Conservation (phyloP, 164 flowering plant species). For the Annona squamosa region DNA sequence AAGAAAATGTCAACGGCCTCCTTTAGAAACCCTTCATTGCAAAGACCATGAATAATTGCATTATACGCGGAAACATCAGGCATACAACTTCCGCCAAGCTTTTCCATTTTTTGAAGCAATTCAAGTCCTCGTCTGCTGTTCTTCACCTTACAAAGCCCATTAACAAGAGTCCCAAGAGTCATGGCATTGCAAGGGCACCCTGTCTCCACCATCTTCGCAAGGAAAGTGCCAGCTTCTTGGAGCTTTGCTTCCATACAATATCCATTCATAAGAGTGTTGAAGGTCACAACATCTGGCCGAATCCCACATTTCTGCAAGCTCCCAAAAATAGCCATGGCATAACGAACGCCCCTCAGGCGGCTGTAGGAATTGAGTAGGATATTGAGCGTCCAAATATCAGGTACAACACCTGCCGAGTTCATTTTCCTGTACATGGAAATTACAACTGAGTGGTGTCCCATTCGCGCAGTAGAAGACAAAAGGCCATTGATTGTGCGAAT, state of each 20-base stretch:
- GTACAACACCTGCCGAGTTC: slow-evolving; percentile 3
- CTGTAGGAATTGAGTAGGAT: slow-evolving; percentile 20
- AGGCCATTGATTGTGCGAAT: slow-evolving; percentile 8
- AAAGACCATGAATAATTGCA: too few species aligned
- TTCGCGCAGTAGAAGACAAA: slow-evolving; percentile 3
- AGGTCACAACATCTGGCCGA: background rate
- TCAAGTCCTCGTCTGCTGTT: too few species aligned
- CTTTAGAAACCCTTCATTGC: too few species aligned
- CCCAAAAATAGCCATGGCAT: slow-evolving; percentile 17
- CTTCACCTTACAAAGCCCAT: too few species aligned
- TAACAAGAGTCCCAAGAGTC: too few species aligned
- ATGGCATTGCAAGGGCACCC: too few species aligned
- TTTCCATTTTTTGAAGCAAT: too few species aligned
- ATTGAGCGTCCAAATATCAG: slow-evolving; percentile 7
- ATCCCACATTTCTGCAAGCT: slow-evolving; percentile 13
- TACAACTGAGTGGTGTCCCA: background rate
- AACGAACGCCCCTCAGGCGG: slow-evolving; percentile 5
- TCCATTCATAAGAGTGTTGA: slow-evolving; percentile 11
- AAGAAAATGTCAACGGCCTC: too few species aligned
- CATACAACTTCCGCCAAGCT: too few species aligned
- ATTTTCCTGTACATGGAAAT: slow-evolving; percentile 10
- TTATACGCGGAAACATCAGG: too few species aligned
- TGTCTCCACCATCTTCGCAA: too few species aligned
- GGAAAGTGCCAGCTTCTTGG: too few species aligned
- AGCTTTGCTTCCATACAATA: slow-evolving; percentile 12